Conservation (phyloP, 768 basidiomycete species). For the Mycena belliarum region DNA sequence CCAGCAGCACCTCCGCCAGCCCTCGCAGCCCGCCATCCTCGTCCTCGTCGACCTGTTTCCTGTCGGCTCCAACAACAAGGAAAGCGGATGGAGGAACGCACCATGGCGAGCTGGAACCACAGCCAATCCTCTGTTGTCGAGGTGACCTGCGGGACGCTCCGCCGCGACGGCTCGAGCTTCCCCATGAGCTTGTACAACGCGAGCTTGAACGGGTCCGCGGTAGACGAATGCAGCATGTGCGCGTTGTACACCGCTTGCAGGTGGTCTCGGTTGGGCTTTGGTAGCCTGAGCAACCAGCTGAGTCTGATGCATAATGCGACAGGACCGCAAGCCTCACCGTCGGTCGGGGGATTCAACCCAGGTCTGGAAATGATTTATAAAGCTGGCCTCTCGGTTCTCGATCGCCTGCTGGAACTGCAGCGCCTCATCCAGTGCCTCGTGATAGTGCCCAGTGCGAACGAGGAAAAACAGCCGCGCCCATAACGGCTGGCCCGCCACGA, state of each 20-base stretch:
- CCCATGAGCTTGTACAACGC: conserved; percentile 96
- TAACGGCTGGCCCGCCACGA: conserved; percentile 83
- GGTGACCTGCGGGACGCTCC: conserved; percentile 83
- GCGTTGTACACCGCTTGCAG: conserved; percentile 80
- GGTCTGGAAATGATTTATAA: conserved; percentile 78
- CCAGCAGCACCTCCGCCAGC: conserved; percentile 72
- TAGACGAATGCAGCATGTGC: conserved; percentile 86
- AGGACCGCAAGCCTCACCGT: no score
- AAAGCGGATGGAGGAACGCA: conserved; percentile 24
- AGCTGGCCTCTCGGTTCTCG: conserved; percentile 78
- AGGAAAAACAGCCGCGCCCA: conserved; percentile 97
- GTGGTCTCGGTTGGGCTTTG: conserved; percentile 76
- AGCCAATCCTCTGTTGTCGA: conserved; percentile 97
- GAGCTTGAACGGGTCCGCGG: conserved; percentile 93
- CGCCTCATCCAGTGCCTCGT: conserved; percentile 82
- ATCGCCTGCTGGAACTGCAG: conserved; percentile 67
- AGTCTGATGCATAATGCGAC: no score
- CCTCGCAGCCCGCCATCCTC: conserved; percentile 75
- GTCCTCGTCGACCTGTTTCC: conserved; percentile 70
- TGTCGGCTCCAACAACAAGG: neutral
- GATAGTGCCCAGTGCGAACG: conserved; percentile 78
- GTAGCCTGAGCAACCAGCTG: conserved; percentile 52
- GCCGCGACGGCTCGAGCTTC: conserved; percentile 78
- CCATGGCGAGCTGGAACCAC: conserved; percentile 95
- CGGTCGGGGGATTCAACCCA: conserved; percentile 84